phyloP scores from a whole-genome alignment of 176 grass and related monocot species.

The Carex scoparia region DNA sequence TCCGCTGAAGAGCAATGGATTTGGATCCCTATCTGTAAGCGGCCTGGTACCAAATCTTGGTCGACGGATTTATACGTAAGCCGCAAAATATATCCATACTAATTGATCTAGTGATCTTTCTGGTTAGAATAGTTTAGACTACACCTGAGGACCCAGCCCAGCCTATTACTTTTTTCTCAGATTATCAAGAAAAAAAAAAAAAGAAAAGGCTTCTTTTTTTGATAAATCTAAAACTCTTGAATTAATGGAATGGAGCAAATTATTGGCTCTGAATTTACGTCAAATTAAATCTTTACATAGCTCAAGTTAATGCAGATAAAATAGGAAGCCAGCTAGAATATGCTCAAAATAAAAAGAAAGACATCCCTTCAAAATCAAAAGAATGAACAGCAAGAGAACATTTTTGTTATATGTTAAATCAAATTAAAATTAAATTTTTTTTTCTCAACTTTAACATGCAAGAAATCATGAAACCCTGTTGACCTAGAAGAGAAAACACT shows the following conservation, averaged over 20 bases:
- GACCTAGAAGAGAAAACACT: neutral
- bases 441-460: neutral
- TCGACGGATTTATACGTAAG: neutral
- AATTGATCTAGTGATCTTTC: neutral
- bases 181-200: neutral
- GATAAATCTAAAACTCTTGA: neutral
- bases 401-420: neutral
- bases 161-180: neutral
- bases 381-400: too few species aligned
- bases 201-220: neutral
- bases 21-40: too few species aligned
- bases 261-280: neutral
- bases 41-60: too few species aligned
- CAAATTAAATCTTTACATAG: neutral
- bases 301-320: neutral
- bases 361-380: neutral
- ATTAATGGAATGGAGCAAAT: too few species aligned
- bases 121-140: neutral
- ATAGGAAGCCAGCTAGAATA: neutral
- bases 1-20: too few species aligned
- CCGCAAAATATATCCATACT: neutral
- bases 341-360: neutral
- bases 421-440: neutral
- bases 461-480: neutral
- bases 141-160: neutral